Conservation (phyloP, 2,329 filamentous ascomycete genomes). For the Neocucurbitaria cava region DNA sequence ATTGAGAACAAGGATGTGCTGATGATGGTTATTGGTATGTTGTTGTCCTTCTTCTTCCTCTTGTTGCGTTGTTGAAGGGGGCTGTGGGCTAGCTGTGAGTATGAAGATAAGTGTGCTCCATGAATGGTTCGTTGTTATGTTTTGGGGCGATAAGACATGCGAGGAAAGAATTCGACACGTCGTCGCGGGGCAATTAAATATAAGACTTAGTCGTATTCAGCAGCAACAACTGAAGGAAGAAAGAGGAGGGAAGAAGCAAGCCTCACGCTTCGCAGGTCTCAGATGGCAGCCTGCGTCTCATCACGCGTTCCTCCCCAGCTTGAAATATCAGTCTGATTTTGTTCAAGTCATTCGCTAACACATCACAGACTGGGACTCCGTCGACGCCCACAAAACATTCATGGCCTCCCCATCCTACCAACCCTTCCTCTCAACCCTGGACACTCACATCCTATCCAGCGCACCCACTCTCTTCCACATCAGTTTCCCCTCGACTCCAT, state of each 20-base stretch:
- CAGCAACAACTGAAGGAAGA: too few relatives aligned
- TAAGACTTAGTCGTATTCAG: too few relatives aligned
- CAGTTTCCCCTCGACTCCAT: conserved; percentile 27
- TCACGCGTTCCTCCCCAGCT: background rate
- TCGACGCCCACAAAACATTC: conserved; percentile 52
- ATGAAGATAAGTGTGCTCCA: too few relatives aligned
- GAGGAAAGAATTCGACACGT: too few relatives aligned
- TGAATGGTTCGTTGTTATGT: too few relatives aligned
- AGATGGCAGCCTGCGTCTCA: background rate
- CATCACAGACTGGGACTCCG: conserved; percentile 52
- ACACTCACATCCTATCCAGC: conserved; percentile 31
- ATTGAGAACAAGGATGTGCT: conserved; percentile 49
- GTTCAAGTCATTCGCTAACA: background rate
- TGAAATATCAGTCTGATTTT: background rate
- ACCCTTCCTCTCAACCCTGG: conserved; percentile 46
- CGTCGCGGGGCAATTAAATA: too few relatives aligned
- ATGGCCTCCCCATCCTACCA: conserved; percentile 45
- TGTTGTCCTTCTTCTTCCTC: conserved; percentile 12
- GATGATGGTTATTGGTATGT: conserved; percentile 52
- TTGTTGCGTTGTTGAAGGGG: background rate
- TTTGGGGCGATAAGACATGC: too few relatives aligned
- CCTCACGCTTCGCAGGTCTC: background rate
- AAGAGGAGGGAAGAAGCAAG: too few relatives aligned
- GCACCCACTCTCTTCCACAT: conserved; percentile 44
- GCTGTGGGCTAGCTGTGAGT: background rate